Conservation (phyloP, 225 moss, liverwort and hornwort species). For the Straminergon stramineum region DNA sequence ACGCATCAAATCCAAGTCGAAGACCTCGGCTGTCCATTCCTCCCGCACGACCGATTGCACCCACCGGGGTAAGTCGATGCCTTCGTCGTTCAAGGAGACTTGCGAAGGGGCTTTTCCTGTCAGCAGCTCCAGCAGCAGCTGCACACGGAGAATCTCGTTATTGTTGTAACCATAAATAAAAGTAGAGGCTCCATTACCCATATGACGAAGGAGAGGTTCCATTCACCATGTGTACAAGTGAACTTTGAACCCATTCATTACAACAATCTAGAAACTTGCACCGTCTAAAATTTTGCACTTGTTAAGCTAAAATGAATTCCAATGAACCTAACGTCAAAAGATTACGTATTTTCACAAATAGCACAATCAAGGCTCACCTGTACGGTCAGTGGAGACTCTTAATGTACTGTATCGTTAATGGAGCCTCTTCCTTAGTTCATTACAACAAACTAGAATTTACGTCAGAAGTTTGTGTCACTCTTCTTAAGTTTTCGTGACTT, state of each 20-base stretch:
- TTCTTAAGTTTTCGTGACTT: neutral
- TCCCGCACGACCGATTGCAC: constrained; percentile 93
- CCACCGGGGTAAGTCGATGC: constrained; percentile 83
- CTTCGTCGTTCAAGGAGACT: constrained; percentile 74
- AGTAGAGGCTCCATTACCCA: neutral
- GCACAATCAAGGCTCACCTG: neutral
- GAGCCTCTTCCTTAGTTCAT: neutral
- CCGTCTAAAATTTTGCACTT: neutral
- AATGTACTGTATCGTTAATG: neutral
- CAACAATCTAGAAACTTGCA: too few relatives aligned
- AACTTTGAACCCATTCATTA: neutral
- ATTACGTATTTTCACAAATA: too few relatives aligned
- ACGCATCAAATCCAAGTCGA: constrained; percentile 82
- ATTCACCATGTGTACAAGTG: neutral
- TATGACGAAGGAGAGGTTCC: neutral
- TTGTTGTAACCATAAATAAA: too few relatives aligned
- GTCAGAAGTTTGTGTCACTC: neutral
- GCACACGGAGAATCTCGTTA: neutral
- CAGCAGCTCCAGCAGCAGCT: constrained; percentile 67
- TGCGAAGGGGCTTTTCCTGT: constrained; percentile 92
- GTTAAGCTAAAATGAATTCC: neutral
- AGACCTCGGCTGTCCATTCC: constrained; percentile 94
- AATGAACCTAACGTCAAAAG: neutral
- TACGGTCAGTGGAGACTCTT: neutral
- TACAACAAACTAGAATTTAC: neutral